Conservation (phyloP, 306 rosid species). For the Gleditsia sinensis region DNA sequence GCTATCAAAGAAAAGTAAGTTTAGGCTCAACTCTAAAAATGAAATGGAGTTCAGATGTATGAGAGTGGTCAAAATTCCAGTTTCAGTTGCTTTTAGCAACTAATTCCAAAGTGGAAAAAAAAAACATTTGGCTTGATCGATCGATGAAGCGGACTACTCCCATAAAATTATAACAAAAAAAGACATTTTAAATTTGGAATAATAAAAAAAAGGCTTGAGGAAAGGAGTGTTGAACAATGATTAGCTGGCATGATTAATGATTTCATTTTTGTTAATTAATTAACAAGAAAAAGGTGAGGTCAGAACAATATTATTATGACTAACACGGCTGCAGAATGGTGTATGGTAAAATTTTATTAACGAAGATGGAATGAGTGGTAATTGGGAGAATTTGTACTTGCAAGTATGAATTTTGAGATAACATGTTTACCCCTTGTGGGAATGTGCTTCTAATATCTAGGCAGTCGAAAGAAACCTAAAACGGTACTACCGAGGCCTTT, state of each 20-base stretch:
- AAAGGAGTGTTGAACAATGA: background rate
- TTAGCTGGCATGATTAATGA: background rate
- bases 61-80: no score
- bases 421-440: background rate
- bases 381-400: background rate
- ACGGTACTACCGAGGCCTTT: slow-evolving; percentile 57
- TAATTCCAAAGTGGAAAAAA: no score
- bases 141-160: no score
- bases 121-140: no score
- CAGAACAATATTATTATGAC: background rate
- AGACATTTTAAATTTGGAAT: no score
- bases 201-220: no score
- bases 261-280: background rate
- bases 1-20: no score
- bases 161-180: no score
- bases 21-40: no score
- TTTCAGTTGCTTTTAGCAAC: no score
- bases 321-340: background rate
- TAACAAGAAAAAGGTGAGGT: background rate
- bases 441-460: slow-evolving; percentile 4
- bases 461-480: slow-evolving; percentile 53
- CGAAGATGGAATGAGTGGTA: background rate
- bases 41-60: no score
- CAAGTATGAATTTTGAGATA: background rate
- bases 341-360: background rate